phyloP scores from a whole-genome alignment of 441 rosid species.

The Biscutella laevigata region DNA sequence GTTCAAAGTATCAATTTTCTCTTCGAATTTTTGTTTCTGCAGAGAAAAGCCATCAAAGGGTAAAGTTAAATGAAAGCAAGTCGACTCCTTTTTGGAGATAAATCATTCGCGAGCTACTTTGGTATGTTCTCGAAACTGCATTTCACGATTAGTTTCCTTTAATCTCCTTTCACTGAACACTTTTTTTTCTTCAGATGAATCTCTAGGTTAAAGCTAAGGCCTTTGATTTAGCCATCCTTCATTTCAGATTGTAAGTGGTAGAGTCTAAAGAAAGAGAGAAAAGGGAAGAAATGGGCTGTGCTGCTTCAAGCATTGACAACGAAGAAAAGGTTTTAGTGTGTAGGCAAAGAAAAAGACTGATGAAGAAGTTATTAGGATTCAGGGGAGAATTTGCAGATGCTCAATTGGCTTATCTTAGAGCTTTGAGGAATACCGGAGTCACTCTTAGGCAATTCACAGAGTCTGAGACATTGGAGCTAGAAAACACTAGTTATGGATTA shows the following conservation, averaged over 20 bases:
- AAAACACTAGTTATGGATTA: conserved; percentile 32
- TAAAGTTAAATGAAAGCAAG: too few species aligned
- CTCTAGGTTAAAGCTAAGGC: conserved; percentile 13
- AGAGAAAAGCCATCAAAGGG: too few species aligned
- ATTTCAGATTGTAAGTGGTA: neutral
- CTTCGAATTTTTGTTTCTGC: neutral
- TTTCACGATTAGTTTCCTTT: conserved; percentile 11
- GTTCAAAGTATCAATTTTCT: conserved; percentile 14
- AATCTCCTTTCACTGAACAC: conserved; percentile 13
- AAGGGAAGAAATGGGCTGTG: conserved; percentile 61
- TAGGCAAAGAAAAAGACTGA: conserved; percentile 77
- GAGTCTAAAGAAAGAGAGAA: conserved; percentile 7
- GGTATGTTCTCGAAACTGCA: conserved; percentile 19
- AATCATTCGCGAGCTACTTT: conserved; percentile 20
- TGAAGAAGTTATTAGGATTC: conserved; percentile 58
- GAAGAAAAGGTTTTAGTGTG: conserved; percentile 67
- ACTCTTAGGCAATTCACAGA: conserved; percentile 93
- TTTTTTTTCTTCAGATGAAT: conserved; percentile 4
- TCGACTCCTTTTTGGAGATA: conserved; percentile 8
- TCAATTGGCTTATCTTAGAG: conserved; percentile 64
- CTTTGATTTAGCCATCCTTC: conserved; percentile 9
- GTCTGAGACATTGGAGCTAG: conserved; percentile 71
- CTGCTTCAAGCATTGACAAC: conserved; percentile 67
- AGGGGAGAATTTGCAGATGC: conserved; percentile 83
- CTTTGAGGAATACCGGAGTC: conserved; percentile 76